phyloP scores from a whole-genome alignment of 2,329 filamentous ascomycete species.

The Cladosporium sp. region DNA sequence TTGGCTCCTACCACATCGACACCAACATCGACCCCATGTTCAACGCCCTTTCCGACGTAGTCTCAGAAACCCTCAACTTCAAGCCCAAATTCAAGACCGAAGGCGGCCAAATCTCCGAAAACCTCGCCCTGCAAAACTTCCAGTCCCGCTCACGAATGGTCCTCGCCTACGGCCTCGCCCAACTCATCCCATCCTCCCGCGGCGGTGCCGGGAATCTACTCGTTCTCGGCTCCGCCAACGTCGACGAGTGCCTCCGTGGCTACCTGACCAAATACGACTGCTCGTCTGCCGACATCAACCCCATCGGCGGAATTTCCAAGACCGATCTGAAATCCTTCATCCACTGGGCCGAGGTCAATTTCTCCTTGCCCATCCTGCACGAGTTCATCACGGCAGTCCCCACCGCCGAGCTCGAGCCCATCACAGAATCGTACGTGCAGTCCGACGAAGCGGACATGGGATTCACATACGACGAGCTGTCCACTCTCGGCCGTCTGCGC shows the following conservation, averaged over 20 bases:
- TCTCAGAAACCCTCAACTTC: slow-evolving; percentile 57
- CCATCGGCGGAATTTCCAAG: slow-evolving; percentile 62
- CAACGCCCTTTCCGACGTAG: slow-evolving; percentile 55
- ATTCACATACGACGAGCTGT: slow-evolving; percentile 53
- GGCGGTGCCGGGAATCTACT: slow-evolving; percentile 57
- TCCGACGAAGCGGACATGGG: slow-evolving; percentile 54
- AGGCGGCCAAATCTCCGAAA: slow-evolving; percentile 57
- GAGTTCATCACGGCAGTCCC: slow-evolving; percentile 59
- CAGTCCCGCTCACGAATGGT: slow-evolving; percentile 66
- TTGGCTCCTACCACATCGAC: slow-evolving; percentile 69
- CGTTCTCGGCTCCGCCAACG: slow-evolving; percentile 65
- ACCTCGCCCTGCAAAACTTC: slow-evolving; percentile 64
- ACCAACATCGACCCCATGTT: slow-evolving; percentile 69
- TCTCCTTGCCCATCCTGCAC: slow-evolving; percentile 60
- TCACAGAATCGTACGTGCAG: slow-evolving; percentile 59
- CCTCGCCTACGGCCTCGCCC: slow-evolving; percentile 59
- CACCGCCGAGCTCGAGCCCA: slow-evolving; percentile 55
- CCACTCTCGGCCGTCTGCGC: slow-evolving; percentile 49
- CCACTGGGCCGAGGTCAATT: slow-evolving; percentile 56
- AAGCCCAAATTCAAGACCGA: slow-evolving; percentile 60
- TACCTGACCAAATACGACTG: slow-evolving; percentile 72
- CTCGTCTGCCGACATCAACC: slow-evolving; percentile 53
- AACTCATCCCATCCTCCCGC: slow-evolving; percentile 58
- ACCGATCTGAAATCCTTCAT: slow-evolving; percentile 70
- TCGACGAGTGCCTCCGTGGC: slow-evolving; percentile 54